Evolutionary conservation across 345 rosid species (phyloP), one percentile per base, ranked within the genome.

Genomic region (Murraya paniculata): DNA sequence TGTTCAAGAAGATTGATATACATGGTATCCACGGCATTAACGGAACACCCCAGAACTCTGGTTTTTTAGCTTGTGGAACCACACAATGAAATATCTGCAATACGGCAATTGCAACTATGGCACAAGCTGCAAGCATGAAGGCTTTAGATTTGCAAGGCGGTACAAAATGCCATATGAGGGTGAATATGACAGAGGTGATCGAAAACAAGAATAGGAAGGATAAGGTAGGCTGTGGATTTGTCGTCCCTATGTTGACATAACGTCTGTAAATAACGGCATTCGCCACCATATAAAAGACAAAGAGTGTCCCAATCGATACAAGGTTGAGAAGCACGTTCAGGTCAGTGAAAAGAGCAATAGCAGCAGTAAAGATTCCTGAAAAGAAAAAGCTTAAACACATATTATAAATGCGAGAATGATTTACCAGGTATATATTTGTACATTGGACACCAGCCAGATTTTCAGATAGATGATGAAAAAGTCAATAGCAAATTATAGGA

Each of bases 281-380:
- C 3, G 97, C 96, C 38, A 95, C 99, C 98, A 93, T 92, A 93
- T 90, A 95, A 45, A 95, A 95, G 55, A 95, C 98, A 24, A 95
- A 95, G 28, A 95, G 88, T 0, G 99, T 93, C 68, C 99, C 99
- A 5, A 95, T 95, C 14, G 99, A 92, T 38, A 95, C 94, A 0
- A 95, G 98, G 89, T 89, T 82, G 41, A 95, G 81, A 36, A 95
- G 94, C 78, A 95, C 81, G 57, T 82, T 76, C 11, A 95, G 89
- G 79, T 92, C 97, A 1, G 94, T 88, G 85, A 95, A 92, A 62
- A 93, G 90, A 0, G 99, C 92, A 66, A 95, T 85, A 22, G 84
- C 87, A 1, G 99, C 98, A 2, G 99, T 95, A 83, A 91, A 86
- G 77, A 93, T 79, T 35, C 99, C 99, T 95, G 94, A 73, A 59